Base-by-base conservation (phyloP, 192 early-diverging fungal species). In the Coemansia sp. region DNA sequence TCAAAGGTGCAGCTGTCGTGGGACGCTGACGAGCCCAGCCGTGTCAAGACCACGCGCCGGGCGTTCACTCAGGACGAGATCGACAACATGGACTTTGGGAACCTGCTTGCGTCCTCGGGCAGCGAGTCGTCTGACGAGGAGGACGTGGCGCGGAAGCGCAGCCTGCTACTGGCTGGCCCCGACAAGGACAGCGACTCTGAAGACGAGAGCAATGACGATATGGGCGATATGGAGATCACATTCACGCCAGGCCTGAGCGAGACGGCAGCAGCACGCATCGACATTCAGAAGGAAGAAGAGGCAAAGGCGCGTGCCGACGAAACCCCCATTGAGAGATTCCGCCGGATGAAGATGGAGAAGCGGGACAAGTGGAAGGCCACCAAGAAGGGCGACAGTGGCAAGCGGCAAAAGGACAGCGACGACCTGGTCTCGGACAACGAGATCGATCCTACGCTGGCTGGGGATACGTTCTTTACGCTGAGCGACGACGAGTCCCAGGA, bases 1-100 rank as follows among this genome's bases (percentile, higher is more conserved):
- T 90, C 91, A 2, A 88, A 86, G 21, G 89, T 92, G n/a, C 87
- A 87, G 62, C 74, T 98, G 28, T 94, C 91, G 0, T 98, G 95
- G 95, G 95, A 98, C 42, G 80, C 85, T 16, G 96, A 98, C 35
- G 92, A 94, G 55, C 81, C 87, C 6, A 86, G 89, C 25, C 80
- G 96, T 29, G 75, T 85, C 12, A 77, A 80, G 32, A 54, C 88
- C 12, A 96, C 86, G 1, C 80, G 87, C 8, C 82, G 86, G 32
- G 83, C 82, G 33, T 91, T 98, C 44, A 87, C 84, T 1, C 85
- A 91, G 44, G 84, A 95, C 33, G 90, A 98, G 31, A 50, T 96
- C 18, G 80, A 90, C 37, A 79, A 85, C 5, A 87, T 95, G 83
- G 93, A 98, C 61, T 94, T 98, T 59, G 83, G 86, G 42, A 80